Evolutionary conservation across 169 alveolate species (phyloP), one percentile per base, ranked within the genome.

Genomic region (Amoebophrya sp.): DNA sequence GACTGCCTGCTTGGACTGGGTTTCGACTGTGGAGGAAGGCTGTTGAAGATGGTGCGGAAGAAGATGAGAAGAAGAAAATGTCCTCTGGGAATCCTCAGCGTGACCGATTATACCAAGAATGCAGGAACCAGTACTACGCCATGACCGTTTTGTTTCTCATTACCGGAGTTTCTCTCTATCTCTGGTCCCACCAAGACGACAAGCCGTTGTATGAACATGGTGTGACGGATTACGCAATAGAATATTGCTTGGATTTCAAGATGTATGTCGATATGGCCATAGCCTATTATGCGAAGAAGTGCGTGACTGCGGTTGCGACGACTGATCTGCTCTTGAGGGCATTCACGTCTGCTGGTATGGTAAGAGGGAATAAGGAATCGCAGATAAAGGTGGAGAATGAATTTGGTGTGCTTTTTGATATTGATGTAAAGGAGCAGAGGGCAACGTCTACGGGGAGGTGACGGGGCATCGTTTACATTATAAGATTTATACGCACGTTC

Each of bases 221-320:
- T 10, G 83, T 36, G 83, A 65, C 83, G 83, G 83, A 65, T 18
- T 65, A 65, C 83, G 83, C 83, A 26, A 65, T 65, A 29, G 83
- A 65, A 36, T 65, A 65, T 36, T 26, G 18, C 38, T 36, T 65
- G 83, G 83, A 65, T 65, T 65, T 65, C 83, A 36, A 65, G 83
- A 6, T 65, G 12, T 0, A 26, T 6, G 83, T 65, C 38, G 0
- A 1, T 18, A 65, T 65, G 83, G n/a, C 83, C 33, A 65, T 65
- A 29, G 1, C 33, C 83, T 65, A 65, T 36, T 65, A 65, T 36
- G 83, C 83, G 26, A 65, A 65, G 26, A 65, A 65, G n/a, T 65
- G 83, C 83, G 83, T 65, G 2, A 65, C 83, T 6, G 83, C 83
- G 83, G 83, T 65, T 36, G 83, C 83, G 26, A 65, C 83, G 33